These are phyloP conservation scores for Arabidopsis suecica DNA, from an alignment of 345 rosid species.

Conservation along the genomic window DNA sequence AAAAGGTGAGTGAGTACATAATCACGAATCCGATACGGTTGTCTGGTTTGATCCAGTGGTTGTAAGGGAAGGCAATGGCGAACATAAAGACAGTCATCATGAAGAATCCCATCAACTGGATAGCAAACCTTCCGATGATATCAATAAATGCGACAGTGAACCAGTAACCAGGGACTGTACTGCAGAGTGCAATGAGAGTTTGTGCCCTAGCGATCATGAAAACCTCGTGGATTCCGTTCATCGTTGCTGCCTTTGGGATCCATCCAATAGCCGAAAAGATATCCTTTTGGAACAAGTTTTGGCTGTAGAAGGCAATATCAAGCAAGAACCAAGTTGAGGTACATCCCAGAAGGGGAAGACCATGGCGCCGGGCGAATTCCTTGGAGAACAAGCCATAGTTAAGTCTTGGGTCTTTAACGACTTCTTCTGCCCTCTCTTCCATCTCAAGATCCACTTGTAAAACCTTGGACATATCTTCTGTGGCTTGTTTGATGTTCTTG, in stretches of 20 bases:
- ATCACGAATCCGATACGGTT: constrained; percentile 64
- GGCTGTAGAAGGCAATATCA: constrained; percentile 76
- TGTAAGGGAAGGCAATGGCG: constrained; percentile 72
- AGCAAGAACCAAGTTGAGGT: constrained; percentile 72
- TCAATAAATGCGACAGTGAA: constrained; percentile 69
- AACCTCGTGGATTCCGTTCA: constrained; percentile 70
- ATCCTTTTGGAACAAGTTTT: constrained; percentile 75
- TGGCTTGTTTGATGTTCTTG: constrained; percentile 65
- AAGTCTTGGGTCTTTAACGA: constrained; percentile 25
- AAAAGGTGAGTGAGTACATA: constrained; percentile 69
- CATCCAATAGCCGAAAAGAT: constrained; percentile 69
- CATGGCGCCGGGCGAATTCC: constrained; percentile 55
- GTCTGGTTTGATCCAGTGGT: constrained; percentile 60
- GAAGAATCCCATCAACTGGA: constrained; percentile 75
- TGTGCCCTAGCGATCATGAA: constrained; percentile 66
- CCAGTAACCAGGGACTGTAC: constrained; percentile 81
- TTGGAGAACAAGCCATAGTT: constrained; percentile 61
- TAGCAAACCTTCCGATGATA: constrained; percentile 59
- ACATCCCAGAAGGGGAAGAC: constrained; percentile 65
- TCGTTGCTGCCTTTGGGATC: constrained; percentile 66
- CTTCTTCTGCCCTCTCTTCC: constrained; percentile 47
- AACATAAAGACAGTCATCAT: constrained; percentile 80
- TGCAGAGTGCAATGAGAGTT: constrained; percentile 70
- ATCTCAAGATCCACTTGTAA: constrained; percentile 60
- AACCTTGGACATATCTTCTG: constrained; percentile 74